A percentile compares a stretch with the other conserved stretches of the same genome.
phyloP scores from a whole-genome alignment of 352 stramenopile genomes.

The Globisporangium apiculatum region DNA sequence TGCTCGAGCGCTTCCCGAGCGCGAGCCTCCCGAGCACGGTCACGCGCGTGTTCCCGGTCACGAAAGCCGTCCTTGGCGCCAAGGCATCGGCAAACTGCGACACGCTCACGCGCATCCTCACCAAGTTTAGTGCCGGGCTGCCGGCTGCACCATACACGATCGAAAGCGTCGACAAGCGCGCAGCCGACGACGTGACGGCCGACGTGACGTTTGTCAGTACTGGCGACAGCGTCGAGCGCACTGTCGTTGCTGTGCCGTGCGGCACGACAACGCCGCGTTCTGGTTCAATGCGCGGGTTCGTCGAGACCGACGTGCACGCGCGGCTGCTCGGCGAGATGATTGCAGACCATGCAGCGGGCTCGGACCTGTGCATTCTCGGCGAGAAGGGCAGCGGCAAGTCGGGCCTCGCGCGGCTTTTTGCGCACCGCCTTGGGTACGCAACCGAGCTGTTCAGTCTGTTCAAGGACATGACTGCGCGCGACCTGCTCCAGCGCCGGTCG shows the following conservation, averaged over 20 bases:
- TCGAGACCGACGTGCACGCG: slow-evolving; percentile 52
- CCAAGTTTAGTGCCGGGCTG: slow-evolving; percentile 29
- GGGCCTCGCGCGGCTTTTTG: slow-evolving; percentile 54
- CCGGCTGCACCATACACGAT: slow-evolving; percentile 26
- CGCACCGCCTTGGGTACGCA: slow-evolving; percentile 68
- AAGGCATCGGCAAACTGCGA: slow-evolving; percentile 39
- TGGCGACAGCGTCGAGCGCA: slow-evolving; percentile 4
- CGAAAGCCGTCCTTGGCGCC: slow-evolving; percentile 29
- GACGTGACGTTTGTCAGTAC: slow-evolving; percentile 17
- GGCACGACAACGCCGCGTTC: slow-evolving; percentile 25
- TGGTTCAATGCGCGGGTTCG: slow-evolving; percentile 29
- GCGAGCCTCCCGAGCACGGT: slow-evolving; percentile 29
- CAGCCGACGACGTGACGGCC: slow-evolving; percentile 11
- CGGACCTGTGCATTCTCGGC: slow-evolving; percentile 76
- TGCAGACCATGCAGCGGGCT: slow-evolving; percentile 67
- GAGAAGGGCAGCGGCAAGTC: slow-evolving; percentile 85
- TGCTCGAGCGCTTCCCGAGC: slow-evolving; percentile 44
- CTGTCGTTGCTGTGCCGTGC: slow-evolving; percentile 30
- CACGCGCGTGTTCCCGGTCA: slow-evolving; percentile 51
- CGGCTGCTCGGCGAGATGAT: slow-evolving; percentile 60
- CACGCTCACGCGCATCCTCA: slow-evolving; percentile 45
- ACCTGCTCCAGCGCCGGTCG: slow-evolving; percentile 87
- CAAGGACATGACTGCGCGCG: slow-evolving; percentile 90
- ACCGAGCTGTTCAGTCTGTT: slow-evolving; percentile 90
- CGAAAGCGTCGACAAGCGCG: slow-evolving; percentile 25